Percentiles rank a stretch among this genome's conserved stretches.
phyloP scores from a whole-genome alignment of 2,329 filamentous ascomycete genomes.

The Fusarium temperatum region DNA sequence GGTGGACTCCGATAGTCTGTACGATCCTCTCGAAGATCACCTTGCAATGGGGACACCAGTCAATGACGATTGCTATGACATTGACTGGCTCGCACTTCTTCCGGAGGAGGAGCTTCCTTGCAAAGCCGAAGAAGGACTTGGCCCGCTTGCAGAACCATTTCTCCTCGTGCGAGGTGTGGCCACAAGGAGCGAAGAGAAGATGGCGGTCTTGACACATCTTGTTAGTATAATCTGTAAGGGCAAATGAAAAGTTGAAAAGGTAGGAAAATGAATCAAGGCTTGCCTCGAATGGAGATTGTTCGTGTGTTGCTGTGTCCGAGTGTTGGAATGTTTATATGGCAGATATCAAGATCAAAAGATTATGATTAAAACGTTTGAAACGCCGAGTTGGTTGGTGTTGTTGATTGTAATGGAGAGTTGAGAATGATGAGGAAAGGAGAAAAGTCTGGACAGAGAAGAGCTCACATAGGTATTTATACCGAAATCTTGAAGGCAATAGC shows the following conservation, averaged over 20 bases:
- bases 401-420: neutral
- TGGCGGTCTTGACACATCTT: neutral
- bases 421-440: neutral
- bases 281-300: neutral
- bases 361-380: neutral
- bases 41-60: constrained; percentile 5
- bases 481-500: neutral
- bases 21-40: neutral
- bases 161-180: neutral
- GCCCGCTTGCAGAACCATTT: neutral
- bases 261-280: neutral
- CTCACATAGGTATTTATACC: neutral
- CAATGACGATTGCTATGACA: neutral
- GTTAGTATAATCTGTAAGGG: neutral
- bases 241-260: neutral
- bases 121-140: neutral
- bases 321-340: neutral
- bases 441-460: neutral
- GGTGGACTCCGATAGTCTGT: neutral
- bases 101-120: neutral
- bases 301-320: neutral
- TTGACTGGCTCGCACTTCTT: neutral
- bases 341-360: neutral
- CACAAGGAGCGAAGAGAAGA: constrained; percentile 10
- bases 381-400: neutral